Base-by-base conservation (phyloP, 768 basidiomycete species). In the Termitomyces sp. region DNA sequence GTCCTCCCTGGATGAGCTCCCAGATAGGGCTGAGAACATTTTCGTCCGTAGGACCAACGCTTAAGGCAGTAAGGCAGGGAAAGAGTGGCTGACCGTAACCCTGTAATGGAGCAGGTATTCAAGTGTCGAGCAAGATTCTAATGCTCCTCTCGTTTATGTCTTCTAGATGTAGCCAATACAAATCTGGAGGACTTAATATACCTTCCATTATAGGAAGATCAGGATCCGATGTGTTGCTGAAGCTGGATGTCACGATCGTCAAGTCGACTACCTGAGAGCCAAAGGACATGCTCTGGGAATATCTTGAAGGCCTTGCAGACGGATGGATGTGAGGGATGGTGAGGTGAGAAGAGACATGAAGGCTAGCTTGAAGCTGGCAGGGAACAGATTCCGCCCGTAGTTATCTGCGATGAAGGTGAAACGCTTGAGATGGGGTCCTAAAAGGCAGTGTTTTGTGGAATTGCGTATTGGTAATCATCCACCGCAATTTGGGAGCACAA, bases 381-480 rank as follows among this genome's bases (percentile, higher is more conserved):
- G 51, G 43, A 56, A 60, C 12, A n/a, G 31, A 22, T 5, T 5
- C 59, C 59, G 57, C 2, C 26, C 24, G n/a, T 53, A 53, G 6
- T 43, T 32, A 24, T 56, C 53, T 41, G 50, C 59, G 8, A 57
- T 39, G 14, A 60, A 53, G 8, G 44, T 57, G 52, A 60, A 60
- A n/a, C 26, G 46, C 18, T 60, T 48, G 2, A 57, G 46, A n/a
- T n/a, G 14, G 6, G 51, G 39, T 29, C 43, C 51, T 12, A 60
- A 36, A 14, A 46, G 56, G 10, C 26, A 14, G 51, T 5, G 59
- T 53, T 22, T 57, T 10, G 27, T 60, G 59, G 31, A 60, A 53
- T 18, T n/a, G 41, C 9, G 56, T 16, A 29, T 57, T 56, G 39
- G 56, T 52, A 18, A 52, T 41, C 44, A 60, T 57, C 59, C 59